Evolutionary conservation across 2,329 filamentous ascomycete species (phyloP).

Genomic region (Thermoascus crustaceus): DNA sequence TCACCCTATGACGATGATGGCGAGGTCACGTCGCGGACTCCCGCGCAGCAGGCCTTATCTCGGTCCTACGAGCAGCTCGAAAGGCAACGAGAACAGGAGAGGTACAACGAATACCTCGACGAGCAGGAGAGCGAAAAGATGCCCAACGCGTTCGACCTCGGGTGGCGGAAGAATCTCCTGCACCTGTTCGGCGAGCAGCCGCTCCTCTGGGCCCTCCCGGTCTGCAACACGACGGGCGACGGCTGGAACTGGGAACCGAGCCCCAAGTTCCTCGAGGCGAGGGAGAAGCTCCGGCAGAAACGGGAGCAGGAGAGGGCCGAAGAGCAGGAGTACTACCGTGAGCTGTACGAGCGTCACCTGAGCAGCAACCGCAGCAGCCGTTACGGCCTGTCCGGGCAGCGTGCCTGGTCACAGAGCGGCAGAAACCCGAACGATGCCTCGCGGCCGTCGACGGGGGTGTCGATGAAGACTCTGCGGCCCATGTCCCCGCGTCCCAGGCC

Average conservation of each 20-base stretch:
- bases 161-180: slow-evolving; percentile 66
- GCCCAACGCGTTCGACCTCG: slow-evolving; percentile 89
- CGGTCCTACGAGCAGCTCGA: slow-evolving; percentile 51
- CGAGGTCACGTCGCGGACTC: slow-evolving; percentile 24
- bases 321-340: slow-evolving; percentile 26
- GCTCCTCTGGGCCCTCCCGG: slow-evolving; percentile 67
- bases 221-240: slow-evolving; percentile 80
- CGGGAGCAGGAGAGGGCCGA: slow-evolving; percentile 22
- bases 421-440: slow-evolving; percentile 12
- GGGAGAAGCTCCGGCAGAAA: slow-evolving; percentile 22
- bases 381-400: slow-evolving; percentile 15
- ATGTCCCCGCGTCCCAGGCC: slow-evolving; percentile 30
- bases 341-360: slow-evolving; percentile 28
- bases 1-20: slow-evolving; percentile 5
- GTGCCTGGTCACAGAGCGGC: slow-evolving; percentile 9
- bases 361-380: slow-evolving; percentile 19
- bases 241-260: slow-evolving; percentile 93
- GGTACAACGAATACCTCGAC: slow-evolving; percentile 76
- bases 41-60: slow-evolving; percentile 39
- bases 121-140: slow-evolving; percentile 81
- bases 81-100: slow-evolving; percentile 54
- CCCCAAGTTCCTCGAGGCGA: slow-evolving; percentile 63
- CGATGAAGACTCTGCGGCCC: slow-evolving; percentile 35
- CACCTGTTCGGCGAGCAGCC: slow-evolving; percentile 74
- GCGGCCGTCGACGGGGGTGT: slow-evolving; percentile 32